Evolutionary conservation across 2,329 filamentous ascomycete species (phyloP), one percentile per base, ranked within the genome.

Genomic region (Alternaria conjuncta): DNA sequence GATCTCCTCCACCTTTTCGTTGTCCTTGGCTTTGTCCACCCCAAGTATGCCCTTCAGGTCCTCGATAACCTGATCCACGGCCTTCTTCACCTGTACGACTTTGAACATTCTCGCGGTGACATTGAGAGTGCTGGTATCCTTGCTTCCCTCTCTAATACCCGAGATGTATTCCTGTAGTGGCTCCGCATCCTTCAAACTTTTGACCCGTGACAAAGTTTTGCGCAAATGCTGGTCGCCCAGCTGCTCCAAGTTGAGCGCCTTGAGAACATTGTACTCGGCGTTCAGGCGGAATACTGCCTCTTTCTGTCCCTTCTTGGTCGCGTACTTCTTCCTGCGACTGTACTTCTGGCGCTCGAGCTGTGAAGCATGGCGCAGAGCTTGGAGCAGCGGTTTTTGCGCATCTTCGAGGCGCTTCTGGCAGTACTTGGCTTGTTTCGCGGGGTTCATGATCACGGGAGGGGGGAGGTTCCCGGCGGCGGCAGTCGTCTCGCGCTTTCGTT

Each of bases 341-440:
- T 89, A 85, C 68, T 93, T 92, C 80, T 95, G 92, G 49, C 92
- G 86, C 82, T 95, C 92, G 74, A 93, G 91, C 50, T 90, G 89
- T 75, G 92, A 93, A 60, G 89, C 90, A 11, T 85, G 83, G 79
- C 93, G 93, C 64, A 95, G 84, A 1, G 90, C 90, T 65, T 86
- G 85, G 28, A 73, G 53, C 9, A 95, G 83, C 36, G 89, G 84
- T 74, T 87, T 88, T 67, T 86, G 84, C 71, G 85, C 84, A 50
- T 84, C 81, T 30, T 84, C 79, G 61, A 89, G 81, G 66, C 84
- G 83, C 57, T 82, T 82, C 69, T 66, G 57, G 63, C 72, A 71
- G n/a, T 68, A 59, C 28, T 72, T 75, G 30, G 60, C 56, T 26
- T 55, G 71, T 72, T 51, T 75, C 71, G 45, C 63, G 51, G 45